phyloP scores from a whole-genome alignment of 768 basidiomycete genomes.

The Lenzites betulinus region DNA sequence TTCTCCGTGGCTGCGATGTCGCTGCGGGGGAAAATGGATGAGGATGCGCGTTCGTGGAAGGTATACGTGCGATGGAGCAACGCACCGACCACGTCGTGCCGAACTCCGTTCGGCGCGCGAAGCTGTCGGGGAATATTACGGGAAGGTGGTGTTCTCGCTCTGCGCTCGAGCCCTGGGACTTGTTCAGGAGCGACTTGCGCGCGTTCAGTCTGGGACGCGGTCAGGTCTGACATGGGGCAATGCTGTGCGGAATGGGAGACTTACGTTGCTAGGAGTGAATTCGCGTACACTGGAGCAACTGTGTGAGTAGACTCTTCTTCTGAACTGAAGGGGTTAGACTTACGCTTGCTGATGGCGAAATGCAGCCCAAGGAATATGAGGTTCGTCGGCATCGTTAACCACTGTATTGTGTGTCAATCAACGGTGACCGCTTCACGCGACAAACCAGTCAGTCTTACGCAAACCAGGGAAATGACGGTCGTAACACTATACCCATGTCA shows the following conservation, averaged over 20 bases:
- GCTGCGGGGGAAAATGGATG: not conserved
- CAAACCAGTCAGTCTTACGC: conserved; percentile 14
- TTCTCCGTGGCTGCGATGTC: conserved; percentile 1
- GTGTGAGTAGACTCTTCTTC: not conserved
- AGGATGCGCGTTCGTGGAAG: not conserved
- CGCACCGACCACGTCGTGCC: conserved; percentile 18
- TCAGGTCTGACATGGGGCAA: not conserved
- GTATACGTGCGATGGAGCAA: not conserved
- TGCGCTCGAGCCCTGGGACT: conserved; percentile 13
- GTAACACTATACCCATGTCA: conserved; percentile 17
- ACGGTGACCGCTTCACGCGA: not conserved
- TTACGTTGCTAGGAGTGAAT: conserved; percentile 32
- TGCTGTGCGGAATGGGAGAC: not conserved
- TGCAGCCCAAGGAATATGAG: conserved; percentile 32
- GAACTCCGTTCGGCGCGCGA: conserved; percentile 2
- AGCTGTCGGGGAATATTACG: conserved; percentile 21
- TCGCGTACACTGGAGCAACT: conserved; percentile 27
- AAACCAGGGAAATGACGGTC: conserved; percentile 27
- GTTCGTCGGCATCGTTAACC: conserved; percentile 28
- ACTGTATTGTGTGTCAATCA: conserved; percentile 9
- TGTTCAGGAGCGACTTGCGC: conserved; percentile 20
- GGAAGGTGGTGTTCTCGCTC: conserved; percentile 24
- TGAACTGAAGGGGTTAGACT: conserved; percentile 1
- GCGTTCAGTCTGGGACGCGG: conserved; percentile 19
- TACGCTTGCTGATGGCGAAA: conserved; percentile 31